Evolutionary conservation across 2,329 filamentous ascomycete genomes (phyloP).

Genomic region (Fusarium sarcochroum): DNA sequence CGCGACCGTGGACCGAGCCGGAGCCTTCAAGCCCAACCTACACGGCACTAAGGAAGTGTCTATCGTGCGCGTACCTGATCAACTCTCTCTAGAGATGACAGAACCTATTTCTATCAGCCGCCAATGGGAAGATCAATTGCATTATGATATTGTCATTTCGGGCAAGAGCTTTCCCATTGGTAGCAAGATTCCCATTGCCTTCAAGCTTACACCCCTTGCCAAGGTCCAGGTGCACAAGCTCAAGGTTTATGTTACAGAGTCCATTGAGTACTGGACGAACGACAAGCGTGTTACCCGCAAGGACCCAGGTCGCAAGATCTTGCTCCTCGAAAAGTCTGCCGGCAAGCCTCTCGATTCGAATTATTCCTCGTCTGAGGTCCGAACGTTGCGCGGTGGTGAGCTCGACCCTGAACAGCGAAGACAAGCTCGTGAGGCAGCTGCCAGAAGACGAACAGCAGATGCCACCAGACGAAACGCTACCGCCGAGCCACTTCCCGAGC

Average conservation of each 20-base stretch:
- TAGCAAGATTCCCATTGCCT: slow-evolving; percentile 89
- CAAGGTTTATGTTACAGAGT: slow-evolving; percentile 92
- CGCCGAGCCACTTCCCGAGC: slow-evolving; percentile 62
- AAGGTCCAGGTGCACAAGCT: slow-evolving; percentile 95
- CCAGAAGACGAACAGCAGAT: slow-evolving; percentile 67
- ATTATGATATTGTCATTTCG: slow-evolving; percentile 96
- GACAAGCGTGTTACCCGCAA: slow-evolving; percentile 88
- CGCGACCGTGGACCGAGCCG: slow-evolving; percentile 85
- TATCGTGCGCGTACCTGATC: slow-evolving; percentile 87
- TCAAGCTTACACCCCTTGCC: slow-evolving; percentile 91
- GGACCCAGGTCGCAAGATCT: slow-evolving; percentile 85
- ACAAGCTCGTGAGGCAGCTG: slow-evolving; percentile 63
- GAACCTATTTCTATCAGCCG: slow-evolving; percentile 95
- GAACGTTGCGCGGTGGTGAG: slow-evolving; percentile 85
- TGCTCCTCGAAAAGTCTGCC: slow-evolving; percentile 89
- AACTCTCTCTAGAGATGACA: slow-evolving; percentile 89
- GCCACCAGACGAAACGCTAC: slow-evolving; percentile 59
- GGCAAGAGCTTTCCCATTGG: slow-evolving; percentile 95
- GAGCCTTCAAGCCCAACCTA: slow-evolving; percentile 90
- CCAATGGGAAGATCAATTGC: slow-evolving; percentile 94
- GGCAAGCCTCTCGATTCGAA: slow-evolving; percentile 81
- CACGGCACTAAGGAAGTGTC: slow-evolving; percentile 85
- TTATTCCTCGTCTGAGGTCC: slow-evolving; percentile 82
- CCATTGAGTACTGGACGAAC: slow-evolving; percentile 90
- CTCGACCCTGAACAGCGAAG: slow-evolving; percentile 66